phyloP scores from a whole-genome alignment of 2,329 filamentous ascomycete genomes.

The Hortaea werneckii region DNA sequence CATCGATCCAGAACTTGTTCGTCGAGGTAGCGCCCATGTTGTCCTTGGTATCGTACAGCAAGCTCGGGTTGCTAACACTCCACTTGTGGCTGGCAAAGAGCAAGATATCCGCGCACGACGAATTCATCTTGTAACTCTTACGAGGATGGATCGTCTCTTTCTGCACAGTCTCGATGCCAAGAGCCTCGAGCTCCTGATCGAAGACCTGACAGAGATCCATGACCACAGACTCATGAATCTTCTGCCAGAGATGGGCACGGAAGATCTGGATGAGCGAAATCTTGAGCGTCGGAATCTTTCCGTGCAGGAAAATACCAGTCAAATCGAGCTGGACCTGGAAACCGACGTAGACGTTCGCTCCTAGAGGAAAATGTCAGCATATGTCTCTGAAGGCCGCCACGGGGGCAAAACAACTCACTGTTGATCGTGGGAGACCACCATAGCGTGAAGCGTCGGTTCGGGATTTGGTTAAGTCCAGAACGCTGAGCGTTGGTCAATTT shows the following conservation, averaged over 20 bases:
- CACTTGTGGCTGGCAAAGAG: conserved; percentile 97
- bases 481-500: conserved; percentile 91
- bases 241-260: conserved; percentile 98
- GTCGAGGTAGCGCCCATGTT: conserved; percentile 86
- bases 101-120: conserved; percentile 92
- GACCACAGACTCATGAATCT: conserved; percentile 96
- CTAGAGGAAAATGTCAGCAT: neutral
- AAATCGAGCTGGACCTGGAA: conserved; percentile 98
- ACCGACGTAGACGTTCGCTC: conserved; percentile 92
- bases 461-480: conserved; percentile 95
- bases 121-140: conserved; percentile 99
- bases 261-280: conserved; percentile 99
- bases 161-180: conserved; percentile 94
- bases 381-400: neutral
- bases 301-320: conserved; percentile 97
- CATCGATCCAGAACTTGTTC: conserved; percentile 99
- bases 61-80: conserved; percentile 89
- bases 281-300: conserved; percentile 95
- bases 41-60: conserved; percentile 94
- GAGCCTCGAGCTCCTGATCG: conserved; percentile 88
- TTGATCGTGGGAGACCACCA: conserved; percentile 67
- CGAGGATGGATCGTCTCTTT: conserved; percentile 98
- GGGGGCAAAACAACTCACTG: neutral
- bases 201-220: conserved; percentile 99
- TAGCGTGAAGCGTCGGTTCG: conserved; percentile 92